Evolutionary conservation across 169 alveolate species (phyloP), one percentile per base, ranked within the genome.

Genomic region (Eimeria necatrix): DNA sequence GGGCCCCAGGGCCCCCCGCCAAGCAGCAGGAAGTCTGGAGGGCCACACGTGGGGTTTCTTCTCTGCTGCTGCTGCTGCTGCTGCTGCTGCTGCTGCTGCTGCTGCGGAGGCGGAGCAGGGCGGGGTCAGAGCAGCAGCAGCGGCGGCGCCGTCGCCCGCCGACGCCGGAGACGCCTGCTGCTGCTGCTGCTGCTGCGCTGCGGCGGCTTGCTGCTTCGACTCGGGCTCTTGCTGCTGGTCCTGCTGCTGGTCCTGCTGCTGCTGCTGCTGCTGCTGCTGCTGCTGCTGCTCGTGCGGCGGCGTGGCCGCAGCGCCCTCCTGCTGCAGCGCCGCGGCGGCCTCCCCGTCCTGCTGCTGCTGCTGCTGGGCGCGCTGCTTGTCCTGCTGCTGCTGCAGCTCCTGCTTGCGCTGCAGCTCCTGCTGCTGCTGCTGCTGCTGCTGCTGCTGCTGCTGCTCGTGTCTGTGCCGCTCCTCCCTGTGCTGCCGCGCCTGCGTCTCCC

Each of bases 31-130:
- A 9, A 53, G 14, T 7, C 64, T 7, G 14, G 64, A 53, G 14
- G 64, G 64, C 64, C 64, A 53, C 20, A 53, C 20, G 64, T 53
- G 7, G 7, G 14, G 20, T 53, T 14, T 7, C 64, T 53, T 53
- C 64, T 53, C 78, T 68, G 18, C 78, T 68, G 78, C 78, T 56
- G 78, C 78, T 68, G 78, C 78, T 68, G 78, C 78, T 68, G 46
- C 78, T 68, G 78, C 78, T 68, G 78, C 78, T 68, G 46, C 26
- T 68, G 78, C 78, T 68, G 78, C 78, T 68, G 78, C 78, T 68
- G 46, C 78, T 68, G 78, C 18, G 6, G 78, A 12, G 18, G 26
- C 18, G 78, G 78, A 8, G 18, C 78, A 10, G 6, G 78, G 16
- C 41, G 26, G 10, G 16, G 78, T n/a, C 26, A n/a, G 46, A 16